phyloP scores from a whole-genome alignment of 306 rosid species.

The Rubus idaeus region DNA sequence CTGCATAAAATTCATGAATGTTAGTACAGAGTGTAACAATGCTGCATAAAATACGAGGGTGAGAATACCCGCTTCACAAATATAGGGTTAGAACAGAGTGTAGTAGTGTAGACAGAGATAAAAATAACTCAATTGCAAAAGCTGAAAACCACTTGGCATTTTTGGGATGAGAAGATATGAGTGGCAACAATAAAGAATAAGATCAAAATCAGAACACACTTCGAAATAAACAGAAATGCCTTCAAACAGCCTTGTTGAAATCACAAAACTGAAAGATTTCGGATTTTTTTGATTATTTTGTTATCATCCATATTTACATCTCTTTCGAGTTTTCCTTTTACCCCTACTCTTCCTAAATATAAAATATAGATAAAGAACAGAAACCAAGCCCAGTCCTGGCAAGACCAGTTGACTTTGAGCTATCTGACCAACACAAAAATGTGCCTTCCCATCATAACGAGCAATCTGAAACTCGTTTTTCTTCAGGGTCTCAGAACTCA shows the following conservation, averaged over 20 bases:
- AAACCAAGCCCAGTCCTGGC: slow-evolving; percentile 7
- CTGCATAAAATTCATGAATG: background rate
- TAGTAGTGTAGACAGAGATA: too few relatives aligned
- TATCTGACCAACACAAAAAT: slow-evolving; percentile 21
- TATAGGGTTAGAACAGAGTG: background rate
- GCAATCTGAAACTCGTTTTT: slow-evolving; percentile 13
- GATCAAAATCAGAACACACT: background rate
- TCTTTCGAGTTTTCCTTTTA: background rate
- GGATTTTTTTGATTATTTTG: background rate
- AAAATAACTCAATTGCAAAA: too few relatives aligned
- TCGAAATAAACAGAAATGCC: background rate
- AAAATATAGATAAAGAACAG: background rate
- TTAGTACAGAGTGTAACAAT: background rate
- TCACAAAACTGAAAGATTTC: background rate
- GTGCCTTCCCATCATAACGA: background rate
- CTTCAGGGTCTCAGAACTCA: slow-evolving; percentile 11
- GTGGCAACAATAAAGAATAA: background rate
- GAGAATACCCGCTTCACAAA: background rate
- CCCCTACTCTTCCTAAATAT: slow-evolving; percentile 5
- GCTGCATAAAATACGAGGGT: background rate
- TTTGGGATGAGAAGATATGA: background rate
- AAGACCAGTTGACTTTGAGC: slow-evolving; percentile 6
- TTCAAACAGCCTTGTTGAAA: background rate
- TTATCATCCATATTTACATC: slow-evolving; percentile 22
- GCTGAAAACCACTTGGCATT: background rate